Conservation (phyloP, 2,329 filamentous ascomycete genomes). For the Fusarium sp. region DNA sequence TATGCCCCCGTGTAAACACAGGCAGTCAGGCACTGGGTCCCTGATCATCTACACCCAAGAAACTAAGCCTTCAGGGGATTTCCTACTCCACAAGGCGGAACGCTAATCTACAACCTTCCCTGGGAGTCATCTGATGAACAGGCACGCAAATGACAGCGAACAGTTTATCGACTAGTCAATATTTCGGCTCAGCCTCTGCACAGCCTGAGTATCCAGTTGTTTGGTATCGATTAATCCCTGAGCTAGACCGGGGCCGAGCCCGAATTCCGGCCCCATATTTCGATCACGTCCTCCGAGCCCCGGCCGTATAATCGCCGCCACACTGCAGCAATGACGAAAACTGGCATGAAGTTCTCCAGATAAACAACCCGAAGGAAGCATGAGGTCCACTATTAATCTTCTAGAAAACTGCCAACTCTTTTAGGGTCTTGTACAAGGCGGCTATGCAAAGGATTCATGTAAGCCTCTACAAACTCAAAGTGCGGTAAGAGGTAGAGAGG, state of each 20-base stretch:
- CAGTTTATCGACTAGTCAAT: not conserved
- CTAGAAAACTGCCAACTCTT: constrained; percentile 12
- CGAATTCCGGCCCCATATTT: constrained; percentile 34
- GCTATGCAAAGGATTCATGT: constrained; percentile 1
- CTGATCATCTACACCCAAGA: not conserved
- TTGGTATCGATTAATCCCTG: not conserved
- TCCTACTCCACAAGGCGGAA: constrained; percentile 28
- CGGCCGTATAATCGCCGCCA: constrained; percentile 12
- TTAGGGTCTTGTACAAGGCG: constrained; percentile 1
- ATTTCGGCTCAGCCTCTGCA: constrained; percentile 25
- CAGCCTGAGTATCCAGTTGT: constrained; percentile 16
- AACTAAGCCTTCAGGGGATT: constrained; percentile 15
- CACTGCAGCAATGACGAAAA: constrained; percentile 15
- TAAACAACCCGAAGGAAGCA: not conserved
- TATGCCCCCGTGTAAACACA: constrained; percentile 4
- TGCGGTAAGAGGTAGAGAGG: not conserved
- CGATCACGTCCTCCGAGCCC: constrained; percentile 7
- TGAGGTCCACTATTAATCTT: constrained; percentile 9
- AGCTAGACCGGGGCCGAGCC: constrained; percentile 12
- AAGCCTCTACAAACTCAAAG: not conserved
- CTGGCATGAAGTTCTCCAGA: not conserved
- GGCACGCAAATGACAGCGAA: not conserved
- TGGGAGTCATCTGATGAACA: not conserved
- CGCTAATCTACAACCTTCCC: constrained; percentile 3
- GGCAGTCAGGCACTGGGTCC: not conserved